Percentiles rank a stretch among this genome's conserved stretches.
Conservation (phyloP, 163 green algal species). For the Dunaliella salina region DNA sequence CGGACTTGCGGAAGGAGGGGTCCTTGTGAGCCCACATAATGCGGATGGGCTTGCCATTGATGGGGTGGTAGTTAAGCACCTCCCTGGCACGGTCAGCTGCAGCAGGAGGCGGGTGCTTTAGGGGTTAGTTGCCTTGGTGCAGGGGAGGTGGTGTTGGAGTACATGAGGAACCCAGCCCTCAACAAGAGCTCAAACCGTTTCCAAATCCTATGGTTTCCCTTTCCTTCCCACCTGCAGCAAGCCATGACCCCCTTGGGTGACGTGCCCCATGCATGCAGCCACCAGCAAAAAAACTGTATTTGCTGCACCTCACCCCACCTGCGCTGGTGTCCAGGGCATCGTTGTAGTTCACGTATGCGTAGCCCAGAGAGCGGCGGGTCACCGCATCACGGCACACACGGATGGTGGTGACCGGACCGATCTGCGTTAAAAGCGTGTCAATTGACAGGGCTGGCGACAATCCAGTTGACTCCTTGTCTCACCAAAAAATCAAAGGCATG, state of each 20-base stretch:
- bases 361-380: constrained; percentile 92
- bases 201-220: no score
- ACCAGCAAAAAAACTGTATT: neutral
- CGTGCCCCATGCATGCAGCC: neutral
- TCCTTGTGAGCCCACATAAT: constrained; percentile 98
- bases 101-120: no score
- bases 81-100: constrained; percentile 79
- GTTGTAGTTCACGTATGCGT: constrained; percentile 99
- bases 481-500: neutral
- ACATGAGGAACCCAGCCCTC: no score
- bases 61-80: constrained; percentile 84
- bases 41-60: constrained; percentile 88
- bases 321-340: constrained; percentile 64
- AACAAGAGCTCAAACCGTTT: no score
- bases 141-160: no score
- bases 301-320: constrained; percentile 40
- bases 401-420: constrained; percentile 94
- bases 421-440: constrained; percentile 45
- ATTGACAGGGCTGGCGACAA: no score
- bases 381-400: constrained; percentile 96
- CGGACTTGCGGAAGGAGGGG: constrained; percentile 78
- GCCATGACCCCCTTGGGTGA: no score
- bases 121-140: no score
- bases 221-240: no score
- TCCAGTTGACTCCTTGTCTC: no score